Base-by-base conservation (phyloP, 2,329 filamentous ascomycete species). In the Anthostomella pinea region DNA sequence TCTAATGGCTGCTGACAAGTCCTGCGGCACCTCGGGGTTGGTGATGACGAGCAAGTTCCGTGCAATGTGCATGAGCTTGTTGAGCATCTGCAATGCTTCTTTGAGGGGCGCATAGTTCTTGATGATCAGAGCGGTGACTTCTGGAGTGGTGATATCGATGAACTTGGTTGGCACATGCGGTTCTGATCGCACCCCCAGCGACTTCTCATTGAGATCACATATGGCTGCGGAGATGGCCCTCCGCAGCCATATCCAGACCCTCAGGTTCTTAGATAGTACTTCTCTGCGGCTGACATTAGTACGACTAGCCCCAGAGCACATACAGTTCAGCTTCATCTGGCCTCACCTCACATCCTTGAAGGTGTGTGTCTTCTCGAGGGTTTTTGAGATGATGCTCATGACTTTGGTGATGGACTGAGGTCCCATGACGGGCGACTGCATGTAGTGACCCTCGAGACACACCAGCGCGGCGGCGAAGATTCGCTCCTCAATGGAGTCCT, bases 1-100 rank as follows among this genome's bases (percentile, higher is more conserved):
- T 35, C 76, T 71, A 11, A 81, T 75, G 6, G 77, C 76, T 8
- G 78, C 76, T 39, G 79, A 83, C 6, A 83, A 69, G 48, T 83
- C 79, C 54, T 83, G 79, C 2, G 79, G 77, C 3, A 82, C 75
- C 52, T 81, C 75, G 9, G 79, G 78, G 51, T 82, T 75, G 6
- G 75, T 73, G 8, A 79, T 81, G 19, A 82, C 79, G 16, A 83
- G 67, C 42, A 83, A 65, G 45, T 83, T 83, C 32, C 79, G 65
- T 1, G 78, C 77, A 52, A 83, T 80, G 43, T 82, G 77, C 74
- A 83, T 77, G 39, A 83, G 64, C 62, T 81, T 82, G 65, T 81
- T 82, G 35, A 83, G 65, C 39, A 78, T 73, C 35, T 76, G 73
- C 38, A 83, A 60, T 39, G 83, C 79, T 41, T 81, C 77, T 51